Evolutionary conservation across 257 asterid genomes (phyloP).

Genomic region (Penstemon davidsonii): DNA sequence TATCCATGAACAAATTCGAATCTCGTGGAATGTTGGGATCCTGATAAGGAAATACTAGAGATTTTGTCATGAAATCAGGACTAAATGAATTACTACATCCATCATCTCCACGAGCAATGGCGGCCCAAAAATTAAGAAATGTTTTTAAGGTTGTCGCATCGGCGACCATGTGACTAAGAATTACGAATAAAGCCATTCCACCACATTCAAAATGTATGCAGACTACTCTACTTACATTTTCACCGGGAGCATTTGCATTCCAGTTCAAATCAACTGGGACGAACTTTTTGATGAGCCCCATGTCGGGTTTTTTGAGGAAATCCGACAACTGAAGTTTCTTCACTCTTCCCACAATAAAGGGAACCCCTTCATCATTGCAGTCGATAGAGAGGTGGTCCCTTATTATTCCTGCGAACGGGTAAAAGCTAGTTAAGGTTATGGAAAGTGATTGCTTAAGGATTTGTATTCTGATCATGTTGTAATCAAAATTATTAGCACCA

Average conservation of each 20-base stretch:
- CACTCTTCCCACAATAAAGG: conserved; percentile 30
- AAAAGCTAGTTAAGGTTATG: conserved; percentile 32
- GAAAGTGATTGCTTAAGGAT: conserved; percentile 42
- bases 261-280: conserved; percentile 34
- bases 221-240: conserved; percentile 31
- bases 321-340: conserved; percentile 13
- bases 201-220: conserved; percentile 42
- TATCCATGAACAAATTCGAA: conserved; percentile 28
- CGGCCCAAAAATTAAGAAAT: conserved; percentile 43
- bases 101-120: neutral
- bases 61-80: conserved; percentile 29
- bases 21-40: conserved; percentile 36
- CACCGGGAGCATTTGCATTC: conserved; percentile 38
- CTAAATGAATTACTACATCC: neutral
- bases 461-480: conserved; percentile 12
- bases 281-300: conserved; percentile 17
- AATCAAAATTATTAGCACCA: conserved; percentile 4
- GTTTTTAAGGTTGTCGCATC: conserved; percentile 35
- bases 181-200: conserved; percentile 36
- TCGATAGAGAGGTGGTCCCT: conserved; percentile 32
- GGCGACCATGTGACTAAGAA: conserved; percentile 33
- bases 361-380: conserved; percentile 43
- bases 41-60: conserved; percentile 34
- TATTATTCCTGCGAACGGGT: conserved; percentile 47
- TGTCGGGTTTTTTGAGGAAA: conserved; percentile 33